These are phyloP conservation scores for Colletotrichum sp. DNA, from an alignment of 2,329 filamentous ascomycete genomes.

Conservation along the genomic window DNA sequence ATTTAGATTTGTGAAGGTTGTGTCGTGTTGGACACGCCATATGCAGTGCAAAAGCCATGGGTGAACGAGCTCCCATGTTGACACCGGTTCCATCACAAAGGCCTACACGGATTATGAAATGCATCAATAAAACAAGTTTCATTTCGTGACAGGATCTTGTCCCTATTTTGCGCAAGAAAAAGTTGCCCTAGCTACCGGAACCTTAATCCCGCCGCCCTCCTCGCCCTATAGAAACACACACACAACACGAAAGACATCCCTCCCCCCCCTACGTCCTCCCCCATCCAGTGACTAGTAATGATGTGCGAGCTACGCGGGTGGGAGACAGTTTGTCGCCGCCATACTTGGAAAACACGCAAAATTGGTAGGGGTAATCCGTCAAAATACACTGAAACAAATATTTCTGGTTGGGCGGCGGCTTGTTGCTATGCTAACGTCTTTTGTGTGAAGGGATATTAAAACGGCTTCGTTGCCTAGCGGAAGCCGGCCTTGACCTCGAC, in stretches of 20 bases:
- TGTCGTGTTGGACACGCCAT: background rate
- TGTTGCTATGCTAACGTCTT: background rate
- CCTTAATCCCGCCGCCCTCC: background rate
- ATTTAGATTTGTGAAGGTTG: background rate
- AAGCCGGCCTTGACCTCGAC: constrained; percentile 68
- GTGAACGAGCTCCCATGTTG: background rate
- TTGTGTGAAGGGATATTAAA: background rate
- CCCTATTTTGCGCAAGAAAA: constrained; percentile 11
- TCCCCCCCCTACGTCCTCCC: background rate
- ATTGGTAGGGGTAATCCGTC: background rate
- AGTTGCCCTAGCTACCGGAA: background rate
- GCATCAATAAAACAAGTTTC: background rate
- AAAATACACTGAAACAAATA: background rate
- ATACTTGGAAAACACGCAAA: background rate
- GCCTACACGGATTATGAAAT: background rate
- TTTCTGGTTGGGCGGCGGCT: background rate
- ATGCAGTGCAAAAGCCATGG: background rate
- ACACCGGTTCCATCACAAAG: background rate
- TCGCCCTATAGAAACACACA: background rate
- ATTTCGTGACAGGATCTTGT: constrained; percentile 12
- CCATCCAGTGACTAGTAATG: background rate
- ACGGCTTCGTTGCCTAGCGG: constrained; percentile 8
- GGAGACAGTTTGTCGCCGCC: background rate
- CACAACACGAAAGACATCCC: background rate
- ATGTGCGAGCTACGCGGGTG: background rate